phyloP scores from a whole-genome alignment of 2,329 filamentous ascomycete species.

The Colletotrichum tabaci region DNA sequence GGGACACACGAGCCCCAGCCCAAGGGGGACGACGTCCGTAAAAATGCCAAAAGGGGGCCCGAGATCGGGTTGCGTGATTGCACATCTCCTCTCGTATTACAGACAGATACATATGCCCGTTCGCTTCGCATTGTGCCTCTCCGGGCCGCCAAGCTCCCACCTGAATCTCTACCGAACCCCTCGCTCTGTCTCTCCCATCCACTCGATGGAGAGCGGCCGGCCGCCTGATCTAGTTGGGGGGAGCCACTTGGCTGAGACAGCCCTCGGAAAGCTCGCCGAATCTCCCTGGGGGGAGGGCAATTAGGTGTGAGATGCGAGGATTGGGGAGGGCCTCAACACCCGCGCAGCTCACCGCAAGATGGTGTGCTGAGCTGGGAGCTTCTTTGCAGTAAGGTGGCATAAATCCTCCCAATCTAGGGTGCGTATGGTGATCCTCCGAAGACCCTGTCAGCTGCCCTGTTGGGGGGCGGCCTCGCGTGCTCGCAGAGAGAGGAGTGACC shows the following conservation, averaged over 20 bases:
- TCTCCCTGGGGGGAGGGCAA: not conserved
- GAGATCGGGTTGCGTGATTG: conserved; percentile 38
- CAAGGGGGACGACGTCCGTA: conserved; percentile 11
- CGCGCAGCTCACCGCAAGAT: conserved; percentile 33
- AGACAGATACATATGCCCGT: not conserved
- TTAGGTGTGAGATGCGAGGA: too few species aligned
- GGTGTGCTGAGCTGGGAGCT: conserved; percentile 4
- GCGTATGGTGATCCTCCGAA: conserved; percentile 39
- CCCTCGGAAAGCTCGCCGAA: conserved; percentile 25
- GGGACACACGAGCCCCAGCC: not conserved
- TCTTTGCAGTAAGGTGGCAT: not conserved
- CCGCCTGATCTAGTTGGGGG: not conserved
- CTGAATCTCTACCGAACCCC: conserved; percentile 1
- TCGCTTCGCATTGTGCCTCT: not conserved
- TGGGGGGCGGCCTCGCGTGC: conserved; percentile 24
- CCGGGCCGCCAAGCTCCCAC: not conserved
- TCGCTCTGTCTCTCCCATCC: not conserved
- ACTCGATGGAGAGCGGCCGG: too few species aligned
- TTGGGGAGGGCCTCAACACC: not conserved
- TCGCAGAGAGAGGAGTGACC: not conserved
- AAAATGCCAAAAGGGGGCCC: not conserved
- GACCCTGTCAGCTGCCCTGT: conserved; percentile 16
- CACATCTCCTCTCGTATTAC: conserved; percentile 8
- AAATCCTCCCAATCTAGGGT: conserved; percentile 23
- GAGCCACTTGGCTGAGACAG: conserved; percentile 21